These are phyloP conservation scores for Beta vulgaris DNA, from an alignment of 148 eudicot genomes.

Conservation along the genomic window DNA sequence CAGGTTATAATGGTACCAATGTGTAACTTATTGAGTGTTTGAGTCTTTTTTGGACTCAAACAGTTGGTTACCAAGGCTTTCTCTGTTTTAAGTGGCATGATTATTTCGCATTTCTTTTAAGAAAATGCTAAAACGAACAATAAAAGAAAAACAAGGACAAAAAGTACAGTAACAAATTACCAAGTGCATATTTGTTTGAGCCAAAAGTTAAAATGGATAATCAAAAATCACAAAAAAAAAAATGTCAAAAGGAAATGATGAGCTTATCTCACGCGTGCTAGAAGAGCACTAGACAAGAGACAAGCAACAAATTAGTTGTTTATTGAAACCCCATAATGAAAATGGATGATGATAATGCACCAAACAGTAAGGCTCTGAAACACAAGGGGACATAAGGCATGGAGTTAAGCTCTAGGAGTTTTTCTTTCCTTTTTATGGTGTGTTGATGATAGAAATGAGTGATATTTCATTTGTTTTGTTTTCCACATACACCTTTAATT, in stretches of 20 bases:
- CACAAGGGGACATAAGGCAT: slow-evolving; percentile 23
- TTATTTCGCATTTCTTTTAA: neutral
- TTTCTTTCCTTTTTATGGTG: neutral
- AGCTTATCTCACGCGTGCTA: slow-evolving; percentile 19
- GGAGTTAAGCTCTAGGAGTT: neutral
- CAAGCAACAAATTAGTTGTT: neutral
- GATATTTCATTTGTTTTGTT: neutral
- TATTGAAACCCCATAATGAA: neutral
- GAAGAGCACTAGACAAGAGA: slow-evolving; percentile 11
- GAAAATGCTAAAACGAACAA: neutral
- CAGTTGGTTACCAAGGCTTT: too few species aligned
- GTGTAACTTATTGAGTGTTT: too few species aligned
- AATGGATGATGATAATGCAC: neutral
- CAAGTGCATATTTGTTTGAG: slow-evolving; percentile 14
- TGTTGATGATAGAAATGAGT: slow-evolving; percentile 5
- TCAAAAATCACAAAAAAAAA: neutral
- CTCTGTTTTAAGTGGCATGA: neutral
- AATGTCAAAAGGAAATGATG: slow-evolving; percentile 31
- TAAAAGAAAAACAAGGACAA: neutral
- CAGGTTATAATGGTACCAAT: too few species aligned
- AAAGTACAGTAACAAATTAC: neutral
- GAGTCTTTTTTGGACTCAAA: too few species aligned
- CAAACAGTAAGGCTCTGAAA: slow-evolving; percentile 28
- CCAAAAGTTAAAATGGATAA: neutral
- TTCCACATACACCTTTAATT: neutral